Base-by-base conservation (phyloP, 2,329 filamentous ascomycete genomes). In the Canariomyces notabilis region DNA sequence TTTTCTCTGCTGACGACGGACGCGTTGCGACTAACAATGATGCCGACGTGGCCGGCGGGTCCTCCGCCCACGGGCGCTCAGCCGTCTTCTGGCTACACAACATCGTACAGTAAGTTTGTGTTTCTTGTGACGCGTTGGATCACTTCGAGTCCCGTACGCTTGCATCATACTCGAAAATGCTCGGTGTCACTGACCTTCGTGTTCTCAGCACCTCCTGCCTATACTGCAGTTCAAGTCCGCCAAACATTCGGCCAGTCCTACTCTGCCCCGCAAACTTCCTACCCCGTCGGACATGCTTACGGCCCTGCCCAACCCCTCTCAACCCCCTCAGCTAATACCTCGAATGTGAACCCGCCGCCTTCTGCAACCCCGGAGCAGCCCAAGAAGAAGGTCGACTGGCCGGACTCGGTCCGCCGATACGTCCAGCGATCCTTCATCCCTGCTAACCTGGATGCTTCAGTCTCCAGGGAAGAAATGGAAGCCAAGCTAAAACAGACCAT, bases 341-440 rank as follows among this genome's bases (percentile, higher is more conserved):
- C 45, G 14, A 50, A 31, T 19, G 46, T 47, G 33, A 49, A 42
- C 39, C 21, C 51, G 22, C 18, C 42, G 36, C 29, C 51, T 6
- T 19, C 46, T 11, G 31, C 42, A 35, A 44, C 49, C 21, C 44
- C 43, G 26, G 48, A 53, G 15, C 51, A 61, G 39, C 39, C 68
- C 52, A 73, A 75, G 64, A 69, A 75, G 62, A 87, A 85, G 70
- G 82, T 85, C 59, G 80, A 85, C 57, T 97, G 89, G 84, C 83
- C 89, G 23, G 72, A 79, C 35, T 79, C 84, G n/a, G 88, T 97
- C 50, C 86, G 89, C 58, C 74, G 77, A 55, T 97, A 96, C 69
- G 91, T 97, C 23, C 85, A 89, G 60, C 83, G 89, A 61, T 90
- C 89, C 20, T 97, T 97, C 64, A 81, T 87, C 41, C 78, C 81